phyloP scores from a whole-genome alignment of 1,284 basidiomycete genomes.

The Xerocomus minutiporus region DNA sequence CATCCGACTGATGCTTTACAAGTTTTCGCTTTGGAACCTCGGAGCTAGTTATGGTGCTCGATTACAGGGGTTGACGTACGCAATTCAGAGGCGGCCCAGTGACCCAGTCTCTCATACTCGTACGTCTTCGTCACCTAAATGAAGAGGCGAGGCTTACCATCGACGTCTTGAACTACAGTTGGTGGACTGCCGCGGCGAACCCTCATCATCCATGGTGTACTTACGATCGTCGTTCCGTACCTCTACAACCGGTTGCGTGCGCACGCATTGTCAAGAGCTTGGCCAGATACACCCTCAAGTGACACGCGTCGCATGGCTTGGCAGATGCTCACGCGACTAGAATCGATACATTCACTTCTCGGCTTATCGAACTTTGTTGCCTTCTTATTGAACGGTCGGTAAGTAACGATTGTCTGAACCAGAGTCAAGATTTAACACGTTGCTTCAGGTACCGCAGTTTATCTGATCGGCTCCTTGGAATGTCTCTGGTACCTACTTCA shows the following conservation, averaged over 20 bases:
- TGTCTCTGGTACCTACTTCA: conserved; percentile 75
- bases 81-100: conserved; percentile 35
- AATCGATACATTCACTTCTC: conserved; percentile 59
- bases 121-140: conserved; percentile 13
- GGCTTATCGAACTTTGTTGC: conserved; percentile 74
- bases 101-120: conserved; percentile 13
- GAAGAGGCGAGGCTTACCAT: conserved; percentile 3
- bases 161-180: conserved; percentile 38
- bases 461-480: conserved; percentile 74
- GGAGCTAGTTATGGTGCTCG: conserved; percentile 88
- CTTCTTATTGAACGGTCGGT: conserved; percentile 88
- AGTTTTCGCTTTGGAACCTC: conserved; percentile 77
- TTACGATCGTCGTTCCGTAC: conserved; percentile 81
- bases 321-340: conserved; percentile 65
- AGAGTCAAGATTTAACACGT: conserved; percentile 1
- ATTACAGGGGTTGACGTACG: conserved; percentile 81
- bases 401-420: conserved; percentile 24
- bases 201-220: conserved; percentile 63
- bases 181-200: conserved; percentile 58
- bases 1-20: conserved; percentile 78
- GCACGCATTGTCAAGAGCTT: conserved; percentile 77
- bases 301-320: conserved; percentile 74
- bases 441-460: conserved; percentile 76
- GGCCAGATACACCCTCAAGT: conserved; percentile 84
- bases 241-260: conserved; percentile 67